phyloP scores from a whole-genome alignment of 1,284 basidiomycete species.

The Tausonia pullulans region DNA sequence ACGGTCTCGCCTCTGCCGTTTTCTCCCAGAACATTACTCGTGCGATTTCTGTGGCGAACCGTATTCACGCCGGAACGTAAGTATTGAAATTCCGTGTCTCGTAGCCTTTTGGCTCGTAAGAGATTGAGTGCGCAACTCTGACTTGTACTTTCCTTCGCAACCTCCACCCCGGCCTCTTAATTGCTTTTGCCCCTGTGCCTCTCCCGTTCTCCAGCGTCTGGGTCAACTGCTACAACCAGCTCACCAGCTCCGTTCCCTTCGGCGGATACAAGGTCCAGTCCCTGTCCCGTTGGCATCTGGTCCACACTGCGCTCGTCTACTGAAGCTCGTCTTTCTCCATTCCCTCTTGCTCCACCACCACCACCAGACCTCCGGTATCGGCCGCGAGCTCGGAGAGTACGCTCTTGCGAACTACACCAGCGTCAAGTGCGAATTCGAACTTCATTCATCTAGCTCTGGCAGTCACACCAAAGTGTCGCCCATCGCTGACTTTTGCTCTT shows the following conservation, averaged over 20 bases:
- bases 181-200: neutral
- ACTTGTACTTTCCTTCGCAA: conserved; percentile 26
- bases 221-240: conserved; percentile 63
- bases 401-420: conserved; percentile 68
- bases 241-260: conserved; percentile 60
- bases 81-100: no score
- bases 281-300: conserved; percentile 13
- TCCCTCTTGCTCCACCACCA: neutral
- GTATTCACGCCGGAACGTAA: conserved; percentile 64
- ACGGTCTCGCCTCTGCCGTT: conserved; percentile 78
- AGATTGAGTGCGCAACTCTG: conserved; percentile 40
- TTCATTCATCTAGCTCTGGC: conserved; percentile 41
- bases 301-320: conserved; percentile 8
- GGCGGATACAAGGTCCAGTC: conserved; percentile 66
- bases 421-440: conserved; percentile 64
- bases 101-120: no score
- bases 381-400: conserved; percentile 75
- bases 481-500: neutral
- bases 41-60: conserved; percentile 62
- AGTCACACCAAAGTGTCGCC: neutral
- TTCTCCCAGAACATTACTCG: conserved; percentile 48
- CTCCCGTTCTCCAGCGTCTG: conserved; percentile 38
- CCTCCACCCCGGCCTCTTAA: neutral
- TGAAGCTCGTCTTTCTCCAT: conserved; percentile 1
- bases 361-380: conserved; percentile 52